Evolutionary conservation across 441 rosid genomes (phyloP).

Genomic region (Gossypium trilobum): DNA sequence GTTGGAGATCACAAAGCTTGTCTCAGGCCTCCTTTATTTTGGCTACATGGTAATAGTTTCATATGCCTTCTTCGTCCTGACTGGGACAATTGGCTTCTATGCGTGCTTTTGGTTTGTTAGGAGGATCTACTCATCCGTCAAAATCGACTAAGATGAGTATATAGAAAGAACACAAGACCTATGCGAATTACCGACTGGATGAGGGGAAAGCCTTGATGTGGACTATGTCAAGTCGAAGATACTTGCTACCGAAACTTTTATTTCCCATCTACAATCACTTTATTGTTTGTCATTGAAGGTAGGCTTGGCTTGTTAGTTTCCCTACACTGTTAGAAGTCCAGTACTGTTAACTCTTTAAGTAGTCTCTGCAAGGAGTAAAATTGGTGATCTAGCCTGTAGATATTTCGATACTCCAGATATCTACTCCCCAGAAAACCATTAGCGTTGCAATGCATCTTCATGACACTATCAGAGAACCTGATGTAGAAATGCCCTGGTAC

Average conservation of each 20-base stretch:
- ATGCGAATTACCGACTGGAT: background rate
- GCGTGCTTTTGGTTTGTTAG: conserved; percentile 94
- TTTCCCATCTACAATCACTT: background rate
- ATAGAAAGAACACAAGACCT: background rate
- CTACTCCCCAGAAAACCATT: background rate
- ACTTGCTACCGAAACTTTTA: background rate
- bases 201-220: background rate
- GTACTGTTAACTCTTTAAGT: background rate
- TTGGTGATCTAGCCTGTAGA: background rate
- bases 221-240: background rate
- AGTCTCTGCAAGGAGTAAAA: background rate
- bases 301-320: background rate
- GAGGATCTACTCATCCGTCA: conserved; percentile 85
- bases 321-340: background rate
- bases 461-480: background rate
- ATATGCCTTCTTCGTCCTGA: conserved; percentile 77
- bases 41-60: conserved; percentile 81
- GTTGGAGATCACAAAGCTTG: conserved; percentile 79
- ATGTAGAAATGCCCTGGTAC: background rate
- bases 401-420: conserved; percentile 4
- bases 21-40: conserved; percentile 78
- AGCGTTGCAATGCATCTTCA: background rate
- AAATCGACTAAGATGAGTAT: conserved; percentile 54
- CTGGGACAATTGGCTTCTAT: conserved; percentile 85
- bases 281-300: background rate